Evolutionary conservation across 2,329 filamentous ascomycete species (phyloP), one percentile per base, ranked within the genome.

Genomic region (Diaporthe velutina): DNA sequence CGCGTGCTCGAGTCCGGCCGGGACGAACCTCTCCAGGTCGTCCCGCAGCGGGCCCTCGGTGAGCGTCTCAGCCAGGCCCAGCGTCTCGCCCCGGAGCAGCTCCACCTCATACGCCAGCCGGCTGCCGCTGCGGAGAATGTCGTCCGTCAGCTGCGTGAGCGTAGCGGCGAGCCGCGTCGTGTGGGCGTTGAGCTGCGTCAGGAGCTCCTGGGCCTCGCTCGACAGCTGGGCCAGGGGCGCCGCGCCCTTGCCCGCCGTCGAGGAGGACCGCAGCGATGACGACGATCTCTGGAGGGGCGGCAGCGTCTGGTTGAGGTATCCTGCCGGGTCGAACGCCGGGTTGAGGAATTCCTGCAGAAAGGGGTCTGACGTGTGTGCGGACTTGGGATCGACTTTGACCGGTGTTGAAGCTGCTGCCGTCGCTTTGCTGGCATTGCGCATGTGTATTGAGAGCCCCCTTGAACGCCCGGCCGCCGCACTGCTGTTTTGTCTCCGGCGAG

Each of bases 71-170:
- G 92, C 92, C 48, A 98, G 86, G n/a, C 93, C 90, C 61, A 95
- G 85, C 3, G 95, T 94, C 84, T 98, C 96, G 77, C 96, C 96
- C n/a, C 95, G 91, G 66, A 98, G 84, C 25, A 98, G 90, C 83
- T 98, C 96, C 28, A 98, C 96, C 84, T 98, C 95, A 81, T 99
- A 99, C 28, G 96, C 95, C 74, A 99, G 86, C 5, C 96, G 90
- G 77, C 94, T 95, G 35, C 96, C 95, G 80, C 95, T 96, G 74
- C 97, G 91, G 76, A 99, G 85, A 77, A 99, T 98, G 78, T 98
- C 97, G 83, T 99, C 96, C 15, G 97, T 98, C 75, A 98, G 87
- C 80, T 96, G 93, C 42, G 95, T 98, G 74, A 99, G 88, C 60
- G 92, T 94, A 71, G 89, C 92, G 19, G 95, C 95, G 10, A 98